phyloP scores from a whole-genome alignment of 177 flowering plant species.

The Telopea speciosissima region DNA sequence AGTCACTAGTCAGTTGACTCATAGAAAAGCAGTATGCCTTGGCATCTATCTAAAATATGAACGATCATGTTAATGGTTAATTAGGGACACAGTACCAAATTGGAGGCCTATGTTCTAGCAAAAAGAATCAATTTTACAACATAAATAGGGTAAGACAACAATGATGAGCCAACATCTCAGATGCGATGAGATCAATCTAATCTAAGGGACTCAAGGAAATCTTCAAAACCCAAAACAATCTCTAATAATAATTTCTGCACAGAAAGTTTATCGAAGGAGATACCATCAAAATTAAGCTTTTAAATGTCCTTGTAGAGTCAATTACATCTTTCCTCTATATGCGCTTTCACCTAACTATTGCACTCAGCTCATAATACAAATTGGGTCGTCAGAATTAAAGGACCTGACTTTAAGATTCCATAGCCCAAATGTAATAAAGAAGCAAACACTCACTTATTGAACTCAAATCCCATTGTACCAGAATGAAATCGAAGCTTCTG shows the following conservation, averaged over 20 bases:
- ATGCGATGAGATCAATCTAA: background rate
- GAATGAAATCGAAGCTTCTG: background rate
- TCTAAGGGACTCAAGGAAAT: no score
- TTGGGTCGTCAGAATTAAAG: no score
- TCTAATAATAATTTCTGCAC: no score
- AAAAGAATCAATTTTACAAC: background rate
- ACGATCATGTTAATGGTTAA: background rate
- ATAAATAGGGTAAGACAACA: no score
- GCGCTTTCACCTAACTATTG: background rate
- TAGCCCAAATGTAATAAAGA: no score
- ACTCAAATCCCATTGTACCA: background rate
- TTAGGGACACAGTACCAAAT: background rate
- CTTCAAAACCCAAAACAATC: background rate
- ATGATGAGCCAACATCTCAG: background rate
- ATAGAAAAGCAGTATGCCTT: no score
- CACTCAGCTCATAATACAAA: background rate
- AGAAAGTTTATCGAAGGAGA: no score
- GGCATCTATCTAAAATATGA: no score
- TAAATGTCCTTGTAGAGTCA: background rate
- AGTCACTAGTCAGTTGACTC: no score
- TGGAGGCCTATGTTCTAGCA: background rate
- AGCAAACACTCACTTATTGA: background rate
- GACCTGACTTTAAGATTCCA: no score
- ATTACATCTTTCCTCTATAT: background rate
- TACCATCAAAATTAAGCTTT: no score